Evolutionary conservation across 2,329 filamentous ascomycete genomes (phyloP).

Genomic region (Taxawa tesnikishii): DNA sequence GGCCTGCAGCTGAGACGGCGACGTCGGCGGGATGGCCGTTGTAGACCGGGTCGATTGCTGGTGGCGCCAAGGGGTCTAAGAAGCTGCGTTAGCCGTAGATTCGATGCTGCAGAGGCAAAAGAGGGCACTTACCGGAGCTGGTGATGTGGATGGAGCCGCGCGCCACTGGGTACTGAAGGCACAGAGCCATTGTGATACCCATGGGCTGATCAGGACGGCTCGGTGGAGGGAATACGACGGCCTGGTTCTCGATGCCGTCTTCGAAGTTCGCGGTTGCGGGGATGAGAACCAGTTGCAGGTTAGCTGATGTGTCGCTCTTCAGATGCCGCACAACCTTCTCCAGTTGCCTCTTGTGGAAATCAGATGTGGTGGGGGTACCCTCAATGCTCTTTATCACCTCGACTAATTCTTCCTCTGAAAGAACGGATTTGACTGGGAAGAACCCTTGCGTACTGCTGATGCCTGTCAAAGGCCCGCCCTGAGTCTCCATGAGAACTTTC

Average conservation of each 20-base stretch:
- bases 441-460: conserved; percentile 23
- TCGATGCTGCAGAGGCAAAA: too few species aligned
- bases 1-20: conserved; percentile 14
- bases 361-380: conserved; percentile 13
- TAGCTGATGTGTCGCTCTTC: conserved; percentile 22
- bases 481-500: conserved; percentile 19
- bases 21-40: conserved; percentile 12
- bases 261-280: conserved; percentile 14
- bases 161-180: conserved; percentile 18
- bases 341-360: conserved; percentile 23
- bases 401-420: conserved; percentile 19
- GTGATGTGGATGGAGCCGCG: conserved; percentile 21
- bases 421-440: conserved; percentile 22
- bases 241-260: conserved; percentile 17
- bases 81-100: too few species aligned
- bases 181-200: conserved; percentile 15
- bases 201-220: conserved; percentile 11
- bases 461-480: conserved; percentile 18
- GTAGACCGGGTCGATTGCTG: conserved; percentile 13
- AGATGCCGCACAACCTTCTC: conserved; percentile 21
- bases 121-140: conserved; percentile 8
- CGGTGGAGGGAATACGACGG: conserved; percentile 14
- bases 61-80: conserved; percentile 9
- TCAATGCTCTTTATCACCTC: conserved; percentile 19
- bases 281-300: conserved; percentile 24